Evolutionary conservation across 2,329 filamentous ascomycete genomes (phyloP), one percentile per base, ranked within the genome.

Genomic region (Aspergillus neoniger): DNA sequence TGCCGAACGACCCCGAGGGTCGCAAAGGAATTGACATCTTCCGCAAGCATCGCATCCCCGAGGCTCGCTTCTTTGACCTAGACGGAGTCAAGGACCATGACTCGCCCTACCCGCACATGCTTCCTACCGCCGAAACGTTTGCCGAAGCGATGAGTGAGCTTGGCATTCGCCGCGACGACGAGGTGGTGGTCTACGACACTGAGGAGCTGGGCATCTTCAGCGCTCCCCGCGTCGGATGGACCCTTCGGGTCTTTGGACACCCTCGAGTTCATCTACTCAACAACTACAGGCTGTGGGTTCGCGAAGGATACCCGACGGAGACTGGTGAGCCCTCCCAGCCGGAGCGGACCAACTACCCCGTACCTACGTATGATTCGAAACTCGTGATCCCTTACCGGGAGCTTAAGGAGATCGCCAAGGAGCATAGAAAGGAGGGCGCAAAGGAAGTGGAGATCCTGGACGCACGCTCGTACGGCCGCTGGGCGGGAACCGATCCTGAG

Each of bases 101-200:
- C 68, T 96, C 90, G 58, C 90, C 91, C 1, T 98, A 96, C 74
- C 94, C 95, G 7, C 95, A 99, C 76, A 99, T 99, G 95, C 86
- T 99, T 2, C 95, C 95, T 2, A 88, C 85, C 7, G 83, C 91
- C 39, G 87, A 91, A 70, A 84, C 86, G 55, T 98, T 99, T 73
- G 91, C 91, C 48, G 85, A 88, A 57, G 91, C 93, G 44, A 96
- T 99, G 93, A 89, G 90, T 68, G 86, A 90, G 66, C 80, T 99
- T 52, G 95, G 95, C 7, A 95, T 99, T 66, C 86, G 88, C 58
- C 86, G 87, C 64, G 91, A 97, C 67, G 95, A 99, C 67, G 90
- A 88, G 38, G 86, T 99, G 4, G 95, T 99, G 0, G 91, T 99
- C 5, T 99, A 99, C 73, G 95, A 99, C 74, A 89, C 88, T 28